A percentile compares a stretch with the other conserved stretches of the same genome.
These are phyloP conservation scores for Cystobasidiaceae sp. DNA, from an alignment of 1,284 basidiomycete species.

Conservation along the genomic window DNA sequence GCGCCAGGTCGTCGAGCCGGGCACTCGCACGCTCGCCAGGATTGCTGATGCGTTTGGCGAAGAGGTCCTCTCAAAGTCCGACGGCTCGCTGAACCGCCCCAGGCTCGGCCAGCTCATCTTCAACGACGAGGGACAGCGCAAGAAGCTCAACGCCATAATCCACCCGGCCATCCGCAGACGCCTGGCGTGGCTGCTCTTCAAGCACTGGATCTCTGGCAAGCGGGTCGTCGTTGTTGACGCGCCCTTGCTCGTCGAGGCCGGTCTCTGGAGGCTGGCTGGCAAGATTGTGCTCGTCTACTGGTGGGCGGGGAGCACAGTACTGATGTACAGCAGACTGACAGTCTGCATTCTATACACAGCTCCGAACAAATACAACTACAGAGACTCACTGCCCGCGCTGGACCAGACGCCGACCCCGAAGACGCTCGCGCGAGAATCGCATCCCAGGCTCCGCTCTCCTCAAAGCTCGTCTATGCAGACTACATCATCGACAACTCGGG, in stretches of 20 bases:
- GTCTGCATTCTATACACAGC: conserved; percentile 47
- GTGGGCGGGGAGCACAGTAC: conserved; percentile 51
- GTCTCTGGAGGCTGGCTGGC: conserved; percentile 78
- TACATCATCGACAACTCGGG: conserved; percentile 85
- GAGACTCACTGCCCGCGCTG: conserved; percentile 63
- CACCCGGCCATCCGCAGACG: conserved; percentile 79
- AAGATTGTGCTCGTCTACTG: conserved; percentile 83
- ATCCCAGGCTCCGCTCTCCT: conserved; percentile 71
- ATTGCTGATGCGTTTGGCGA: conserved; percentile 70
- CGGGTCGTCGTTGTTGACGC: conserved; percentile 81
- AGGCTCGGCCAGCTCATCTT: conserved; percentile 83
- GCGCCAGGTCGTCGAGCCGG: conserved; percentile 78
- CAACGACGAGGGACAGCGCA: conserved; percentile 65
- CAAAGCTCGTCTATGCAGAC: conserved; percentile 80
- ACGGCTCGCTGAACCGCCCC: conserved; percentile 69
- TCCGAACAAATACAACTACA: conserved; percentile 70
- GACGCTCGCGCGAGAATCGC: conserved; percentile 57
- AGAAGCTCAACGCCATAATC: conserved; percentile 73
- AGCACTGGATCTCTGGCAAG: conserved; percentile 70
- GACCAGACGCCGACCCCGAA: conserved; percentile 53
- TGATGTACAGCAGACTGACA: not conserved
- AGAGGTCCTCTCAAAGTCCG: conserved; percentile 57
- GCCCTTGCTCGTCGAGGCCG: conserved; percentile 86
- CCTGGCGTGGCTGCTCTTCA: conserved; percentile 66
- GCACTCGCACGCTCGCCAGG: conserved; percentile 63